A percentile compares a stretch with the other conserved stretches of the same genome.
phyloP scores from a whole-genome alignment of 805 yeast genomes.

The Yarrowia sp. region DNA sequence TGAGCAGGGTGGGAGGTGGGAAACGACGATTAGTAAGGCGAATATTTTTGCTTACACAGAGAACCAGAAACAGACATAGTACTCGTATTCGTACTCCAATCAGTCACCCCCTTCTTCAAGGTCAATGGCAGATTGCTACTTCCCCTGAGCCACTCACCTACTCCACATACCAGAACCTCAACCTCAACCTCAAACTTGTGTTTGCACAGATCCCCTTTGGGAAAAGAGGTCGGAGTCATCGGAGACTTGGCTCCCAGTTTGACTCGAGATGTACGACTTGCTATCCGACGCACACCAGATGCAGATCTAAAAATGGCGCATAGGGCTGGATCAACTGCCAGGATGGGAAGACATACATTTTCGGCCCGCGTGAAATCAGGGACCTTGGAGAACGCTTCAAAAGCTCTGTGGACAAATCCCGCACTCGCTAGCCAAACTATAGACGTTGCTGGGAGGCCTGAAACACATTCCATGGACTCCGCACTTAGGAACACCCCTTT shows the following conservation, averaged over 20 bases:
- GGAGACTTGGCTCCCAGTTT: constrained; percentile 15
- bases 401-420: not conserved
- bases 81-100: too few species aligned
- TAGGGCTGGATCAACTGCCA: constrained; percentile 18
- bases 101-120: too few species aligned
- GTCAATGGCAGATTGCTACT: too few species aligned
- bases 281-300: constrained; percentile 1
- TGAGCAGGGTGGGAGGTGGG: not conserved
- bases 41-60: too few species aligned
- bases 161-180: not conserved
- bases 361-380: too few species aligned
- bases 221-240: constrained; percentile 12
- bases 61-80: too few species aligned
- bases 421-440: not conserved
- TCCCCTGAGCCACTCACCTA: too few species aligned
- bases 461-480: constrained; percentile 8
- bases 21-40: too few species aligned
- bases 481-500: not conserved
- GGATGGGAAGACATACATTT: not conserved
- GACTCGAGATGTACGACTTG: constrained; percentile 12
- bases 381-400: too few species aligned
- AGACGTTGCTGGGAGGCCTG: not conserved
- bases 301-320: constrained; percentile 31
- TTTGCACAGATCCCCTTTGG: constrained; percentile 5
- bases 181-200: constrained; percentile 19